Evolutionary conservation across 2,329 filamentous ascomycete genomes (phyloP), one percentile per base, ranked within the genome.

Genomic region (Sporothrix variecibatus): DNA sequence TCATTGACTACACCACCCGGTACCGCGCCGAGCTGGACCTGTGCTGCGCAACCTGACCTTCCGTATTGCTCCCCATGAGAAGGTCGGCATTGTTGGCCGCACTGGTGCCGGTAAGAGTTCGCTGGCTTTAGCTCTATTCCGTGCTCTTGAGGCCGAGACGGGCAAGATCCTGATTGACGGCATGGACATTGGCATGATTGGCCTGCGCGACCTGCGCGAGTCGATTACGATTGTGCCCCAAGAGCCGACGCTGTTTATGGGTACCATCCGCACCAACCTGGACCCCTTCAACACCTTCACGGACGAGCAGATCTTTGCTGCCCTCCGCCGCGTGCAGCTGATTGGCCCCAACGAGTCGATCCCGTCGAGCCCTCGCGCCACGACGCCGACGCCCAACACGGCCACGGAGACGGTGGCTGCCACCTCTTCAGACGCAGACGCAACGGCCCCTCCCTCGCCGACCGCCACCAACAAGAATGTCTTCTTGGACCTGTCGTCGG

Each of bases 61-160:
- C 86, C 94, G 92, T 80, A 95, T 99, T 76, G 86, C 91, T 38
- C 90, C 95, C 0, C 90, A 90, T 43, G 94, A 99, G 83, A 98
- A 98, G 85, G 93, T 99, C 23, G 96, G 96, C 74, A 97, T 99
- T 74, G 96, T 98, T 40, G 96, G 96, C 72, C 90, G 96, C 75
- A 99, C 96, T 0, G 96, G 96, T 75, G 96, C 96, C 4, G 96
- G 96, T 74, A 99, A 99, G 87, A 98, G 94, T 81, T 98, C 96
- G 3, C 86, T 99, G 72, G 95, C 96, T 0, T 86, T 98, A 75
- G 95, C 96, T 4, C 87, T 99, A 34, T 98, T 99, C 90, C 91
- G 96, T 74, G 94, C 94, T 0, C 86, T 99, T 1, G 96, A 99
- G 82, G 94, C 96, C 0, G 94, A 97, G 79, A 88, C 90, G 77